These are phyloP conservation scores for Quillaja saponaria DNA, from an alignment of 306 rosid species.

Conservation along the genomic window DNA sequence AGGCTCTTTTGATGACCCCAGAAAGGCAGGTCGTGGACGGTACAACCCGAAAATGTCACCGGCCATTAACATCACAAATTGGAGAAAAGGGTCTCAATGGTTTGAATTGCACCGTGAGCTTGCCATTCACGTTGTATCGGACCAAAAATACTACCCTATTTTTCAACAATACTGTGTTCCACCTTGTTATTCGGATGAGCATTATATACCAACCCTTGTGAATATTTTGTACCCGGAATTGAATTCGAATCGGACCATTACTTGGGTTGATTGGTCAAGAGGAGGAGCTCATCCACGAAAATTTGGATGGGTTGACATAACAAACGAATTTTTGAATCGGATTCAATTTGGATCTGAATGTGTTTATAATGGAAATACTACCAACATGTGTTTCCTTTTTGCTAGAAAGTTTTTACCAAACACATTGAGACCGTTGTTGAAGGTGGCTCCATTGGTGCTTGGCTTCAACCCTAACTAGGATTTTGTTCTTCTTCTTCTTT, in stretches of 20 bases:
- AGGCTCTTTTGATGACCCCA: conserved; percentile 43
- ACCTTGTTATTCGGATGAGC: conserved; percentile 62
- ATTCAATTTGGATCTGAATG: conserved; percentile 49
- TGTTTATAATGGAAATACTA: conserved; percentile 38
- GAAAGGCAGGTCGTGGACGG: conserved; percentile 47
- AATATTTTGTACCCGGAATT: conserved; percentile 24
- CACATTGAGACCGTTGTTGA: conserved; percentile 53
- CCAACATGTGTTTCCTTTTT: conserved; percentile 56
- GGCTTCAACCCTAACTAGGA: no score
- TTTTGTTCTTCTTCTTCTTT: no score
- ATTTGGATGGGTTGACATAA: conserved; percentile 36
- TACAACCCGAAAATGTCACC: conserved; percentile 54
- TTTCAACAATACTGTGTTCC: conserved; percentile 38
- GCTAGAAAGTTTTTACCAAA: conserved; percentile 59
- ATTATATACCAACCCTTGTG: no score
- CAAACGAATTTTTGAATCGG: conserved; percentile 47
- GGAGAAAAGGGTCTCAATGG: conserved; percentile 78
- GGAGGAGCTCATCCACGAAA: conserved; percentile 56
- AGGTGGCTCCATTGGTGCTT: conserved; percentile 43
- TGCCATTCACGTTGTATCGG: conserved; percentile 47
- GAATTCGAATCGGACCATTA: conserved; percentile 43
- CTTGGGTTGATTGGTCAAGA: conserved; percentile 71
- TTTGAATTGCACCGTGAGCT: conserved; percentile 56
- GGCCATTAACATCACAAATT: conserved; percentile 43
- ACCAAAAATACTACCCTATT: conserved; percentile 43